Base-by-base conservation (phyloP, 805 yeast genomes). In the Pichia exigua region DNA sequence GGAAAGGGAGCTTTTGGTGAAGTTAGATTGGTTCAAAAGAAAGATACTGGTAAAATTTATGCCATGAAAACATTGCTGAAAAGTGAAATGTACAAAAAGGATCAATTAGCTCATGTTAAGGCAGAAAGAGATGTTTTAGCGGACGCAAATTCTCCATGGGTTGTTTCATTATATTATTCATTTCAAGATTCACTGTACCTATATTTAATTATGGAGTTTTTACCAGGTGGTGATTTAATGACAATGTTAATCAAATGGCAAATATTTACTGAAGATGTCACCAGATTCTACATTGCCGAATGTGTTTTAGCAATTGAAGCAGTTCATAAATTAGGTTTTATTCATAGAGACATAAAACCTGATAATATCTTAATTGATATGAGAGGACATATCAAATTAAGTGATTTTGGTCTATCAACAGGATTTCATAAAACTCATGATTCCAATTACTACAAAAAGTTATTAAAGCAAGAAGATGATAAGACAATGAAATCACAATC, bases 1-100 rank as follows among this genome's bases (percentile, higher is more conserved):
- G 99, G 99, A 47, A 94, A 94, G 66, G 99, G 99, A 57, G 97
- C 99, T 0, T 94, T 94, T 72, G 99, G 99, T 55, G 97, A 90
- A 64, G 99, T 94, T 38, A 78, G 97, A 56, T 73, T 94, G 49
- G 98, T 94, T 15, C 97, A 94, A 64, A 92, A 91, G 73, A 76
- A 74, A 49, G 99, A 94, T 68, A 85, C 94, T 1, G 96, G 96
- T 49, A 85, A 87, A 69, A 91, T 87, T 38, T 90, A 83, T 72
- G 96, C 96, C 46, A 94, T 88, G 99, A 90, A 90, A 70, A 91
- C 97, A 4, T 77, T 85, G 62, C 76, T 85, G 64, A 94, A 88
- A 68, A 78, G 86, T 48, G 99, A 94, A 69, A 90, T 94, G 95
- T 90, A 86, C 69, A 87, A 88, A 62, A 90, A 88, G 63, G 98